These are phyloP conservation scores for Oehlia diaphana DNA, from an alignment of 192 early-diverging fungal genomes.

Conservation along the genomic window DNA sequence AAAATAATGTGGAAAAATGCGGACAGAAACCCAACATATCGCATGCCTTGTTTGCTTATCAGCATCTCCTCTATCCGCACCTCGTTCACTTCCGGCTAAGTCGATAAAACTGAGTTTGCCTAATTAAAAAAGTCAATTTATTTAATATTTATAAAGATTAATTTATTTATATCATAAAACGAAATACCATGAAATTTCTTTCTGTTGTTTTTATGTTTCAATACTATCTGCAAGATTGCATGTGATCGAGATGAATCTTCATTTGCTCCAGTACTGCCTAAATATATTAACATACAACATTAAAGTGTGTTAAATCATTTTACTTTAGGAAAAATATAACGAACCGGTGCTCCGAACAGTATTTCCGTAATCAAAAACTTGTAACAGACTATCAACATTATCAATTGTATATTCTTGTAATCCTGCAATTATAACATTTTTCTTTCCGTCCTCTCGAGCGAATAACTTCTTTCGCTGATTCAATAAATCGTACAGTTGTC, in stretches of 20 bases:
- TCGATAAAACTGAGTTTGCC: conserved; percentile 98
- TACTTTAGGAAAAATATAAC: not conserved
- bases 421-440: conserved; percentile 91
- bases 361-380: conserved; percentile 93
- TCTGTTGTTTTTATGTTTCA: conserved; percentile 68
- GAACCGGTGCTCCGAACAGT: conserved; percentile 89
- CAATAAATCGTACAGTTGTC: conserved; percentile 92
- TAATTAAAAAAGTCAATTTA: conserved; percentile 16
- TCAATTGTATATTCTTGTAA: conserved; percentile 86
- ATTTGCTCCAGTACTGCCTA: conserved; percentile 91
- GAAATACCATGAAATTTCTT: conserved; percentile 60
- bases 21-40: conserved; percentile 9
- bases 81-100: conserved; percentile 96
- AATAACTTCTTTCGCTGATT: conserved; percentile 88
- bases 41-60: conserved; percentile 84
- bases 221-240: conserved; percentile 91
- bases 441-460: conserved; percentile 95
- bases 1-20: not conserved
- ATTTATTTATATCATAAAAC: not conserved
- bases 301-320: conserved; percentile 1
- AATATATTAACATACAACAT: conserved; percentile 5
- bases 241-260: conserved; percentile 95
- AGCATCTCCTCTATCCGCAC: conserved; percentile 93
- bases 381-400: conserved; percentile 82
- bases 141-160: not conserved